Evolutionary conservation across 2,329 filamentous ascomycete species (phyloP), one percentile per base, ranked within the genome.

Genomic region (Sphaerostilbella broomeana): DNA sequence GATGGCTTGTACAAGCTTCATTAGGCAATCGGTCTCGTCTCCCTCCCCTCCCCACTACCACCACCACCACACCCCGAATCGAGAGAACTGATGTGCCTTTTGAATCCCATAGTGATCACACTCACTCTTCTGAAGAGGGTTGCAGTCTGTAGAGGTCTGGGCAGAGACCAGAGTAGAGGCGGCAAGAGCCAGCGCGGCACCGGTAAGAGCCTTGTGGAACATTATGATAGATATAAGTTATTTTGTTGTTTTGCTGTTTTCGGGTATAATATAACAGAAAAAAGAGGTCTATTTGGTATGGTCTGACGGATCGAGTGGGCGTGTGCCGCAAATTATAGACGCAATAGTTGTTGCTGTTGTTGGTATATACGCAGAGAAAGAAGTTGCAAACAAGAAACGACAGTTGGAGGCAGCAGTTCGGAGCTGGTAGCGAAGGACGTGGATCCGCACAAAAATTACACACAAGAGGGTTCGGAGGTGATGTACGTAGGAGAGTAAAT

Each of bases 61-160:
- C n/a, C n/a, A n/a, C n/a, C n/a, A n/a, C n/a, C n/a, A n/a, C n/a
- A n/a, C n/a, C n/a, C n/a, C n/a, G n/a, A n/a, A n/a, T n/a, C n/a
- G n/a, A n/a, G n/a, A n/a, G n/a, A n/a, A n/a, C n/a, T n/a, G n/a
- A n/a, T n/a, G n/a, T n/a, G n/a, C n/a, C n/a, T n/a, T n/a, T n/a
- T n/a, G n/a, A n/a, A n/a, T n/a, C n/a, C n/a, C n/a, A n/a, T n/a
- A n/a, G n/a, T n/a, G n/a, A n/a, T n/a, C n/a, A 26, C 30, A 54
- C 61, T 53, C 54, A 71, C 68, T 63, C 60, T 69, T 65, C 63
- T 75, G 60, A 38, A 65, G 61, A 35, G 75, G 75, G 57, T 78
- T 67, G 59, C 75, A 79, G 10, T 55, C 53, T n/a, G 72, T 76
- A 51, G 52, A 68, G 44, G 75, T 79, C 66, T 79, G 75, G 40